Base-by-base conservation (phyloP, 1,139 yeast genomes). In the Entelexis sorbosivorans region DNA sequence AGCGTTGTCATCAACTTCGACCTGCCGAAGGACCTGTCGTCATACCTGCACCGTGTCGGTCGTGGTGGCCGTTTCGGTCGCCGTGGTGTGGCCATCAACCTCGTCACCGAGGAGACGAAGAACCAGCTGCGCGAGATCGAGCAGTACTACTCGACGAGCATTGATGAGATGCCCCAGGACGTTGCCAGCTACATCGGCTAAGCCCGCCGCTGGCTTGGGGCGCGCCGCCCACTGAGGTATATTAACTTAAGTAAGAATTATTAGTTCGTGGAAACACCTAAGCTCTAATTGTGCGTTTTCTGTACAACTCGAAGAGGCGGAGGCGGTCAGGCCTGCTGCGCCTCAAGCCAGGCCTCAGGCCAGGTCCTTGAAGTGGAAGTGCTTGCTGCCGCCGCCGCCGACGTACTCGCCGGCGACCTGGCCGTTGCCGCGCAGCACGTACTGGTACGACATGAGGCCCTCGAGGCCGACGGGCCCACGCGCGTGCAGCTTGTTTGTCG, bases 51-150 rank as follows among this genome's bases (percentile, higher is more conserved):
- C 79, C 84, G 98, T 82, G 91, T 91, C 67, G 98, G 98, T 81
- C 86, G 98, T 79, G 95, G 96, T 78, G 98, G 98, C 77, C 91
- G 98, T 78, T 91, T 91, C 78, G 98, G 98, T 78, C 82, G 98
- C 76, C 91, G 91, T 82, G 98, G 98, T 82, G 96, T 89, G 69
- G 97, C 98, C 66, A 88, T 91, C 79, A 91, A 91, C 82, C 84
- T 91, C 65, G 94, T 89, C 70, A 88, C 97, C 62, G 79, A 77
- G 66, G 81, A 82, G 63, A 97, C 91, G 70, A 87, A 88, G 68
- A 82, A 82, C 67, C 84, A 84, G 77, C 81, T 93, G 83, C 85
- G 96, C 76, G 97, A 89, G 75, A 84, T 91, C 66, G 98, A 93
- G 77, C 87, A 79, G 75, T 91, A 88, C 82, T 91, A 93, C 85